Base-by-base conservation (phyloP, 306 rosid species). In the Castanea mollissima region DNA sequence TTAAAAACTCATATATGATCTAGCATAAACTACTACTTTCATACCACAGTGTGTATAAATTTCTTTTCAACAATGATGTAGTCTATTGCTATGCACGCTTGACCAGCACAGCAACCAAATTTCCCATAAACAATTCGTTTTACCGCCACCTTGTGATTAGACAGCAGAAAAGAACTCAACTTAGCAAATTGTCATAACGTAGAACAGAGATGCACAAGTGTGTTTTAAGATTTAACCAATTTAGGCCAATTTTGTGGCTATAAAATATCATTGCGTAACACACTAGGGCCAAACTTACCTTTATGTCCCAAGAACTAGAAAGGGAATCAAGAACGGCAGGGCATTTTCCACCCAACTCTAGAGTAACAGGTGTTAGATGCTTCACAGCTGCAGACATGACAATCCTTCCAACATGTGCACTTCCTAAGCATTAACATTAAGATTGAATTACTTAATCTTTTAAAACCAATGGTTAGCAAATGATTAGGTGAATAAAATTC, bases 301-400 rank as follows among this genome's bases (percentile, higher is more conserved):
- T 80, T 41, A 16, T 73, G 52, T 91, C 94, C 86, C 87, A 88
- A 71, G 91, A 86, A 69, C 79, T 5, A 10, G 94, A 79, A 69
- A 92, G 89, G 62, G 95, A 89, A 75, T 92, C 97, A 68, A 89
- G 25, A 11, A 91, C 31, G 19, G 92, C 96, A 0, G 97, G 97
- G 75, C 96, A 91, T 77, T 92, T 92, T 64, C 97, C 97, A 5
- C 97, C 97, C 14, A 91, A 81, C 85, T 92, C 97, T 81, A 92
- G 77, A 35, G 76, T 81, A 60, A 92, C 91, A 18, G 97, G 97
- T 0, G 97, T 92, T 2, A 92, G 79, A 87, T 91, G 80, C 79
- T 78, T 85, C 29, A 25, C 94, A 63, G 97, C 94, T 29, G 92
- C 92, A 55, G 88, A 63, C 94, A 92, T 86, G 13, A 92, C 96